phyloP scores from a whole-genome alignment of 2,329 filamentous ascomycete species.

The Aureobasidium pullulans region DNA sequence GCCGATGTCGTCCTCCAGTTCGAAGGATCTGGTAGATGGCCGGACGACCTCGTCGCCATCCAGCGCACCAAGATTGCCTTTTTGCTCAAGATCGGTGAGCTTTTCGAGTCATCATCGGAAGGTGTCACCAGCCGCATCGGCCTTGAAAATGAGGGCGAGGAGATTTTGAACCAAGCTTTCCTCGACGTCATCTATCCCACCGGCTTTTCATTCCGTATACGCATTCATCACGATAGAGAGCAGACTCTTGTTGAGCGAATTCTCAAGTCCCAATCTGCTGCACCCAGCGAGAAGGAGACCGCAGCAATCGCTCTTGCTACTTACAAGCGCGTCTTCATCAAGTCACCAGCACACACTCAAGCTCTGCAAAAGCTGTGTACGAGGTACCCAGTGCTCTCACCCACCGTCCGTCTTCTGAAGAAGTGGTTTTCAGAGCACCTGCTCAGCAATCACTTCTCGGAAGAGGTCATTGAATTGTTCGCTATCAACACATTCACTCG shows the following conservation, averaged over 20 bases:
- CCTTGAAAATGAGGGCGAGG: constrained; percentile 65
- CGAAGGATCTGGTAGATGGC: constrained; percentile 89
- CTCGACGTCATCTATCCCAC: constrained; percentile 71
- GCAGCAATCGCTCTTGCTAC: constrained; percentile 61
- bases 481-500: constrained; percentile 71
- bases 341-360: constrained; percentile 72
- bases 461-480: constrained; percentile 79
- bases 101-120: constrained; percentile 57
- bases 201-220: constrained; percentile 70
- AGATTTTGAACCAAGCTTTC: constrained; percentile 69
- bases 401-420: constrained; percentile 77
- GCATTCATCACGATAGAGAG: constrained; percentile 85
- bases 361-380: constrained; percentile 74
- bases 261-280: constrained; percentile 63
- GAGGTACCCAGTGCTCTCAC: constrained; percentile 69
- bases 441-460: constrained; percentile 64
- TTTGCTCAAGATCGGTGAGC: constrained; percentile 61
- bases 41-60: constrained; percentile 82
- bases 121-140: constrained; percentile 64
- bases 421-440: constrained; percentile 84
- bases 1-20: constrained; percentile 83
- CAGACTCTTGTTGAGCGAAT: constrained; percentile 71
- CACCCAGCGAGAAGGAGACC: constrained; percentile 59
- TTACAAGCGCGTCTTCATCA: constrained; percentile 64
- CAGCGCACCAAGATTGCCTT: constrained; percentile 93